Evolutionary conservation across 352 stramenopile species (phyloP), one percentile per base, ranked within the genome.

Genomic region (Phytophthora podocarpi): DNA sequence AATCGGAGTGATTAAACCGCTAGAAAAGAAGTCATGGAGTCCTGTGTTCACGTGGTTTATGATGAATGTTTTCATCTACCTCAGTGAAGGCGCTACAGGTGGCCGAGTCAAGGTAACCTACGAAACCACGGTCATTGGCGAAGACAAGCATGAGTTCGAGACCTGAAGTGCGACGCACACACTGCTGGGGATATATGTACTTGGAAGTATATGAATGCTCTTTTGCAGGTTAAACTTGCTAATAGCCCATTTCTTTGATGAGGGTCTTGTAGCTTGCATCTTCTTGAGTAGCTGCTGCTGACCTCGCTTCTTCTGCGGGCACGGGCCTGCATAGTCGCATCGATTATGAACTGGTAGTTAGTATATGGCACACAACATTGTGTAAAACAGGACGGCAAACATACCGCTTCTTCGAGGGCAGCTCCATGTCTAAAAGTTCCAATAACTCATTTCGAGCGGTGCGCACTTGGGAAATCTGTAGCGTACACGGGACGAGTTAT

Each of bases 231-330:
- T 35, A 43, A 43, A 31, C 20, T 45, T 43, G 39, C 51, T 80
- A 92, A 70, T 91, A 92, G 3, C 80, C 80, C 67, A 87, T 84
- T 67, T 92, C 82, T 47, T 91, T 89, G 28, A 93, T 82, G 11
- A 93, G 70, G 4, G 72, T 67, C n/a, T 87, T 64, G 60, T 93
- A 93, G 41, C 69, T 62, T 39, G 28, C 23, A 7, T 63, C 32
- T 40, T 61, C 47, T 32, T 67, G 51, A 31, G 26, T 27, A 31
- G 20, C 34, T 60, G 16, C 13, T 57, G 15, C 20, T 48, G 31
- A 16, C 10, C 10, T 54, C 11, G 40, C 12, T 60, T 60, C 15
- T 26, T 48, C 41, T 50, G 27, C 26, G 10, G 27, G 27, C 7
- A 16, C 41, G 16, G 15, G 37, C 27, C 43, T 51, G 24, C 16